phyloP scores from a whole-genome alignment of 2,329 filamentous ascomycete species.

The Scopulariopsis brevicaulis region DNA sequence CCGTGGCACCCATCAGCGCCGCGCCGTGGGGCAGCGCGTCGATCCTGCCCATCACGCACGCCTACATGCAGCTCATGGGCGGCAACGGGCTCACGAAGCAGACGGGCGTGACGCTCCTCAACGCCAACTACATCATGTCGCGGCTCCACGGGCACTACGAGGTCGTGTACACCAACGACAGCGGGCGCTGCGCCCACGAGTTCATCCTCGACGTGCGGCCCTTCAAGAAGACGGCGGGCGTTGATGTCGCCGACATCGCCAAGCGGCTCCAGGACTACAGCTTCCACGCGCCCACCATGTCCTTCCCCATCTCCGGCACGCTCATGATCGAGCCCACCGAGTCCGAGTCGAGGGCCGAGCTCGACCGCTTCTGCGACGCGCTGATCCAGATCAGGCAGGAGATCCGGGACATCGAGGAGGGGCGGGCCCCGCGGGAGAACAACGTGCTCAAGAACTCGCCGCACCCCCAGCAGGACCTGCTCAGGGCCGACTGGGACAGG shows the following conservation, averaged over 20 bases:
- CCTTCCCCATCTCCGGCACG: constrained; percentile 87
- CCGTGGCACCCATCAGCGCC: constrained; percentile 60
- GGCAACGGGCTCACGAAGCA: constrained; percentile 72
- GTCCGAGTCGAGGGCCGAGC: constrained; percentile 62
- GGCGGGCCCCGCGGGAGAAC: constrained; percentile 57
- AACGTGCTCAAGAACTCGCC: constrained; percentile 88
- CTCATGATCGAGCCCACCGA: constrained; percentile 98
- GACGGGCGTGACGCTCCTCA: constrained; percentile 85
- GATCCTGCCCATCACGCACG: constrained; percentile 89
- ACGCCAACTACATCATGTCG: constrained; percentile 92
- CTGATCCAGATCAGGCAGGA: constrained; percentile 77
- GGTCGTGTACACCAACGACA: constrained; percentile 85
- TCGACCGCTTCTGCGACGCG: constrained; percentile 87
- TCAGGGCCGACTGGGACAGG: constrained; percentile 66
- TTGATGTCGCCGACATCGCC: constrained; percentile 90
- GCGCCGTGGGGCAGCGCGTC: constrained; percentile 80
- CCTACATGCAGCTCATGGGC: constrained; percentile 89
- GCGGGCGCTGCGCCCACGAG: constrained; percentile 86
- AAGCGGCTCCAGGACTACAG: constrained; percentile 96
- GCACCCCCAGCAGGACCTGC: constrained; percentile 71
- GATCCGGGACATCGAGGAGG: constrained; percentile 73
- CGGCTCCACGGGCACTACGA: constrained; percentile 76
- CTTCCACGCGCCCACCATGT: constrained; percentile 96
- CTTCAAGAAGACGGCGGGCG: constrained; percentile 70
- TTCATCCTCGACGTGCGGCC: constrained; percentile 86